Evolutionary conservation across 2,329 filamentous ascomycete species (phyloP).

Genomic region (Cercospora zeae-maydis): DNA sequence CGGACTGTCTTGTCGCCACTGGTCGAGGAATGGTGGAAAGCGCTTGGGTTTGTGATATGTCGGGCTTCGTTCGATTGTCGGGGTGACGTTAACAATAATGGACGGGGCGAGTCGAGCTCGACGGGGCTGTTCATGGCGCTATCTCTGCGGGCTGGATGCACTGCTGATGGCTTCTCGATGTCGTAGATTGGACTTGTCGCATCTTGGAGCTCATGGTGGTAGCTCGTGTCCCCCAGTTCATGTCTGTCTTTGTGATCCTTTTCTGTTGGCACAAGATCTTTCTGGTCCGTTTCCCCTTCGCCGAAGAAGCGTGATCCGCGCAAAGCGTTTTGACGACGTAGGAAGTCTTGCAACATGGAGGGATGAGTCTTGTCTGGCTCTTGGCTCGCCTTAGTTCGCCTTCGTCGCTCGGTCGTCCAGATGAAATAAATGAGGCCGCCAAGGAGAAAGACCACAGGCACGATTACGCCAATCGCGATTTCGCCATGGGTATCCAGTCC

Average conservation of each 20-base stretch:
- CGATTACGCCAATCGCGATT: slow-evolving; percentile 19
- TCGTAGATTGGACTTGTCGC: slow-evolving; percentile 3
- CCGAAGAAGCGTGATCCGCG: background rate
- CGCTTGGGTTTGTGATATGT: background rate
- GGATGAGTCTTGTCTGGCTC: slow-evolving; percentile 3
- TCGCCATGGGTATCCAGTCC: slow-evolving; percentile 14
- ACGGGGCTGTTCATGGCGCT: slow-evolving; percentile 3
- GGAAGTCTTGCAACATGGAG: slow-evolving; percentile 1
- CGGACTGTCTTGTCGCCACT: background rate
- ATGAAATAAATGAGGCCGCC: slow-evolving; percentile 15
- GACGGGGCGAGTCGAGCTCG: background rate
- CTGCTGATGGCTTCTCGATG: slow-evolving; percentile 10
- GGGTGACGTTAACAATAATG: background rate
- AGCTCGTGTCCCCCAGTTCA: slow-evolving; percentile 1
- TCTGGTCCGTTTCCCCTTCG: background rate
- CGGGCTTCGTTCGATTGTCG: background rate
- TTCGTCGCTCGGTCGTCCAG: slow-evolving; percentile 16
- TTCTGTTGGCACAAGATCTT: background rate
- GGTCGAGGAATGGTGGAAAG: slow-evolving; percentile 7
- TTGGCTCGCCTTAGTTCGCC: background rate
- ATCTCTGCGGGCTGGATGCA: slow-evolving; percentile 8
- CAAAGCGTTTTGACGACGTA: background rate
- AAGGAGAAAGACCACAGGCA: slow-evolving; percentile 14
- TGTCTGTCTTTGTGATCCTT: background rate
- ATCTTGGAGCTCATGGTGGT: slow-evolving; percentile 2